Evolutionary conservation across 805 yeast genomes (phyloP), one percentile per base, ranked within the genome.

Genomic region (Suhomyces emberorum): DNA sequence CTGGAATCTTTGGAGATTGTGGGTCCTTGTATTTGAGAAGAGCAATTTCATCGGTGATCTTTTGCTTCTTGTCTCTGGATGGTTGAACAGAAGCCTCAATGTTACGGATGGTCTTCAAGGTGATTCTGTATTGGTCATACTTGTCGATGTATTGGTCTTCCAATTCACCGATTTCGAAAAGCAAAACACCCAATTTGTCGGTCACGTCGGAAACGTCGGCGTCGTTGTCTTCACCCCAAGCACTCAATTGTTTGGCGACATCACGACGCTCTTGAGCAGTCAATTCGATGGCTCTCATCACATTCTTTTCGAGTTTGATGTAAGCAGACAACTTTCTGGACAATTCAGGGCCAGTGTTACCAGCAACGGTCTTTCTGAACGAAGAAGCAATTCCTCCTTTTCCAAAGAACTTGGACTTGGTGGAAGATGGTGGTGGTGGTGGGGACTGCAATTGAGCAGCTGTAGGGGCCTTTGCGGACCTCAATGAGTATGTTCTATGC

Each of bases 401-500:
- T 57, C 98, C 98, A 57, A 93, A 91, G 71, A 89, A 91, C 57
- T 81, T 81, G 53, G 81, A 77, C 72, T 88, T 88, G 55, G 97
- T 84, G 37, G 95, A 71, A 21, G 96, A 81, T 28, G 95, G 82
- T 48, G 97, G 98, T 32, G 98, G 98, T 38, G 95, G 91, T 22
- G 98, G 97, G 34, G 85, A 76, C 62, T 83, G 89, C 67, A 91
- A 68, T 69, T 91, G 96, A 49, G 96, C 79, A 42, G 98, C 98
- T 39, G 98, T 89, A 44, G 98, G 98, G 26, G 97, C 98, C 68
- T 96, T 85, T 38, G 83, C 65, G 54, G 88, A 81, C 79, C 98
- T 88, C 69, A 91, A 76, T 23, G 98, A 91, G 70, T 93, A 93
- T 34, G 98, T 91, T 82, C 97, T 85, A 77, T 91, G 97, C 98